phyloP scores from a whole-genome alignment of 75 land plant species.

The Adiantum capillusveneris region DNA sequence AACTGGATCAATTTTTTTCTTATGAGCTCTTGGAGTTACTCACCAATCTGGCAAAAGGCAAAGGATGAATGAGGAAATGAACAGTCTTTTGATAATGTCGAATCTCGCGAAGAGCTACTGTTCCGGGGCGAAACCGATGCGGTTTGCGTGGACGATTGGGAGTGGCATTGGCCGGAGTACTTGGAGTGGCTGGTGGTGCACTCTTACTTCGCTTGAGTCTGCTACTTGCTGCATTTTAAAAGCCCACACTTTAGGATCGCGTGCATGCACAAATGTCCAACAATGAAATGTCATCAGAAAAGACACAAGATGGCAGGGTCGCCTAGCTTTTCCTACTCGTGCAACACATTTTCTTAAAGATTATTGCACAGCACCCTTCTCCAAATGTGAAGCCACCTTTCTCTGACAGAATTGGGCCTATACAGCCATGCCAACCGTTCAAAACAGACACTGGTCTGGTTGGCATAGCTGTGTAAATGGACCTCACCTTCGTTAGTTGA shows the following conservation, averaged over 20 bases:
- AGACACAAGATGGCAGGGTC: background rate
- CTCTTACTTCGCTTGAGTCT: background rate
- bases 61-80: constrained; percentile 45
- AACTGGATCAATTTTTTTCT: too few relatives aligned
- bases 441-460: too few relatives aligned
- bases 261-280: too few relatives aligned
- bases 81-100: constrained; percentile 52
- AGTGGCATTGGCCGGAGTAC: background rate
- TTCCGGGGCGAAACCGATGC: constrained; percentile 48
- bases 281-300: background rate
- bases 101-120: constrained; percentile 65
- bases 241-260: too few relatives aligned
- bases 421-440: too few relatives aligned
- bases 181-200: constrained; percentile 1
- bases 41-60: constrained; percentile 51
- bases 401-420: too few relatives aligned
- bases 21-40: too few relatives aligned
- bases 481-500: too few relatives aligned
- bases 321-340: background rate
- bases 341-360: background rate
- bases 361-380: too few relatives aligned
- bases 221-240: constrained; percentile 1
- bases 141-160: constrained; percentile 9
- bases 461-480: too few relatives aligned
- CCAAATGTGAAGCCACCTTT: too few relatives aligned